Percentiles rank a stretch among this genome's conserved stretches.
Conservation (phyloP, 148 eudicot species). For the Diospyros lotus region DNA sequence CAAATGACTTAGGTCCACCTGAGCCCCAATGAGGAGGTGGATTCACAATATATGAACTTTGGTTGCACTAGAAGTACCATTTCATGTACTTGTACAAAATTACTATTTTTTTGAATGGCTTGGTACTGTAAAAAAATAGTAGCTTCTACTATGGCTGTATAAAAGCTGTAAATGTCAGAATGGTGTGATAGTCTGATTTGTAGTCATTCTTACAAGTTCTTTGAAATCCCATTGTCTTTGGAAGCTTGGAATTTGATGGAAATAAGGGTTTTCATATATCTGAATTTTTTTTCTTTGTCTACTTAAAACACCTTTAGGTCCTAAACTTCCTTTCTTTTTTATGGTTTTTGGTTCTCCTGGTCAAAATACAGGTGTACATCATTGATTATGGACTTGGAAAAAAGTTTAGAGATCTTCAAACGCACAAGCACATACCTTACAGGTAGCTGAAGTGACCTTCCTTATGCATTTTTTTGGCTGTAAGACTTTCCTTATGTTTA, state of each 20-base stretch:
- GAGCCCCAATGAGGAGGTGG: too few species aligned
- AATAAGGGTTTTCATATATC: neutral
- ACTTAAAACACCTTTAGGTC: neutral
- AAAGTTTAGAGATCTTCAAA: constrained; percentile 93
- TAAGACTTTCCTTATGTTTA: too few species aligned
- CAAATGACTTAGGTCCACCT: too few species aligned
- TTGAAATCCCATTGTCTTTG: neutral
- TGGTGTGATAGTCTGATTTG: neutral
- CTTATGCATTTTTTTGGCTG: neutral
- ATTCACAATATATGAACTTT: too few species aligned
- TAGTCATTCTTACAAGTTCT: neutral
- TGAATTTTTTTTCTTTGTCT: neutral
- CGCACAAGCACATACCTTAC: constrained; percentile 97
- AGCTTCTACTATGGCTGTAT: neutral
- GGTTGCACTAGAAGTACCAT: too few species aligned
- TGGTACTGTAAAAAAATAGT: too few species aligned
- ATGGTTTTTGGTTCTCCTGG: constrained; percentile 8
- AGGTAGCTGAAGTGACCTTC: constrained; percentile 42
- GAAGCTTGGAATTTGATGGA: neutral
- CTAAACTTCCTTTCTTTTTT: neutral
- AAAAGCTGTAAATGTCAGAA: too few species aligned
- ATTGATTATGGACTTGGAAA: constrained; percentile 97
- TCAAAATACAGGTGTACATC: constrained; percentile 58
- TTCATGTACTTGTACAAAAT: too few species aligned
- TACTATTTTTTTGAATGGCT: too few species aligned